phyloP scores from a whole-genome alignment of 2,329 filamentous ascomycete genomes.

The Neospermospora avenae region DNA sequence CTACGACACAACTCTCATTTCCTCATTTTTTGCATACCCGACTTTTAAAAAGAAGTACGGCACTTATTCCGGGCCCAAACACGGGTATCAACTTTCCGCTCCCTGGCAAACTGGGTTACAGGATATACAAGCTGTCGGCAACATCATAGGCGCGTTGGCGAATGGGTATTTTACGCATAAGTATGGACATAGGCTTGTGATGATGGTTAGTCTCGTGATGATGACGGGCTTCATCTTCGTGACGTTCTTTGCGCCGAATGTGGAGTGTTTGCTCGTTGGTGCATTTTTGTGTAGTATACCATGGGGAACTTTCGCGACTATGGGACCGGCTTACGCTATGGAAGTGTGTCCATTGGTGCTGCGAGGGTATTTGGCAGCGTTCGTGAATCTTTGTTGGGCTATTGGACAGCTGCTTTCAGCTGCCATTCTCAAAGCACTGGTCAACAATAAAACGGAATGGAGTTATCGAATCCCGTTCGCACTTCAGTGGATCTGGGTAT shows the following conservation, averaged over 20 bases:
- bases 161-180: conserved; percentile 46
- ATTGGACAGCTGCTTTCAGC: conserved; percentile 47
- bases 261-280: conserved; percentile 44
- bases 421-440: conserved; percentile 43
- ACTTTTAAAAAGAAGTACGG: conserved; percentile 24
- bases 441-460: conserved; percentile 36
- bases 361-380: conserved; percentile 43
- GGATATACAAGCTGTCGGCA: conserved; percentile 27
- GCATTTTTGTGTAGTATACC: conserved; percentile 47
- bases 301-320: conserved; percentile 46
- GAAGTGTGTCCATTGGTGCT: conserved; percentile 44
- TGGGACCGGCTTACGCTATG: conserved; percentile 42
- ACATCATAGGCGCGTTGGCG: conserved; percentile 42
- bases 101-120: conserved; percentile 32
- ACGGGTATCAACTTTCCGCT: conserved; percentile 27
- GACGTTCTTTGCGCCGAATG: conserved; percentile 46
- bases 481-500: conserved; percentile 43
- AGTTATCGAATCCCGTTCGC: conserved; percentile 45
- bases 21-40: conserved; percentile 37
- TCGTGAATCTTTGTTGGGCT: conserved; percentile 47
- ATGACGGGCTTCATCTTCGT: conserved; percentile 45
- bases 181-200: conserved; percentile 46
- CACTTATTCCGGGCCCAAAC: background rate
- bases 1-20: conserved; percentile 39
- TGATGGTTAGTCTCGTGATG: conserved; percentile 42